phyloP scores from a whole-genome alignment of 768 basidiomycete genomes.

The Boletales sp. region DNA sequence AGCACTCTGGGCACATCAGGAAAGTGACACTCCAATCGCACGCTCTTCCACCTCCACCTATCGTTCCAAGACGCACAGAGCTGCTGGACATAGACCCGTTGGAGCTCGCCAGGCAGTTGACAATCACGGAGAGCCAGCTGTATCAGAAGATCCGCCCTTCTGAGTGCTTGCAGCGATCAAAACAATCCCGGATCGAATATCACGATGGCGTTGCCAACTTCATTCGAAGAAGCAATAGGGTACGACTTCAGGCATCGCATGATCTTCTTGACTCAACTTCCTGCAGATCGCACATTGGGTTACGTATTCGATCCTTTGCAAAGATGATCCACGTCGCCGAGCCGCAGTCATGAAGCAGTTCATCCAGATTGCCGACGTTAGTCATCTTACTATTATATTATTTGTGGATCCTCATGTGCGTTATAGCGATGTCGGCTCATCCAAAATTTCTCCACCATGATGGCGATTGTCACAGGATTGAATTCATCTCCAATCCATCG shows the following conservation, averaged over 20 bases:
- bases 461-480: slow-evolving; percentile 63
- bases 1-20: slow-evolving; percentile 32
- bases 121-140: slow-evolving; percentile 57
- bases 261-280: background rate
- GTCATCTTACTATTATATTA: slow-evolving; percentile 13
- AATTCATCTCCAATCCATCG: slow-evolving; percentile 63
- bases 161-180: slow-evolving; percentile 59
- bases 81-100: slow-evolving; percentile 59
- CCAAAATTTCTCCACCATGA: slow-evolving; percentile 68
- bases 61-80: slow-evolving; percentile 45
- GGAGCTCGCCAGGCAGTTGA: slow-evolving; percentile 66
- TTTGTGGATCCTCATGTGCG: slow-evolving; percentile 1
- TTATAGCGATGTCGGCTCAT: slow-evolving; percentile 55
- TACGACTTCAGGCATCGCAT: slow-evolving; percentile 12
- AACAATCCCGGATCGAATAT: slow-evolving; percentile 40
- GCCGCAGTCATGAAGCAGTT: slow-evolving; percentile 64
- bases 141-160: slow-evolving; percentile 57
- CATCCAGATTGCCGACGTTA: slow-evolving; percentile 60
- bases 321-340: slow-evolving; percentile 57
- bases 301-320: slow-evolving; percentile 50
- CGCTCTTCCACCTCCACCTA: slow-evolving; percentile 48
- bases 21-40: slow-evolving; percentile 34
- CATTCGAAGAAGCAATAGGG: slow-evolving; percentile 56
- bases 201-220: slow-evolving; percentile 54
- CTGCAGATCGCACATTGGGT: slow-evolving; percentile 60